Percentiles rank a stretch among this genome's conserved stretches.
phyloP scores from a whole-genome alignment of 1,139 yeast genomes.

The Eremothecium cymbalariae region DNA sequence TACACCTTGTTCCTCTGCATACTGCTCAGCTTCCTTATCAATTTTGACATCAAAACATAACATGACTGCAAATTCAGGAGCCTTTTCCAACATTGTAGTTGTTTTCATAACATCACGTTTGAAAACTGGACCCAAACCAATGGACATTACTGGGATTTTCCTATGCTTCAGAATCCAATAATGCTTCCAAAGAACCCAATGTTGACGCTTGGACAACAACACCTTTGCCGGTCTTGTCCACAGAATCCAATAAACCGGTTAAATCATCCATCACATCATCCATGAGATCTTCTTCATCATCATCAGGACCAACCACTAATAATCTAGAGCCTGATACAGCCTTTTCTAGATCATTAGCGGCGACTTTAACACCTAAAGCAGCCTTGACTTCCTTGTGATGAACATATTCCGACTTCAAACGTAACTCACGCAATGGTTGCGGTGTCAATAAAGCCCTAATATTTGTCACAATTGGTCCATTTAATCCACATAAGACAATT shows the following conservation, averaged over 20 bases:
- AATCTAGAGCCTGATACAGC: slow-evolving; percentile 98
- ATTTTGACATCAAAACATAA: slow-evolving; percentile 94
- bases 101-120: slow-evolving; percentile 98
- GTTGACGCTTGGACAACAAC: slow-evolving; percentile 98
- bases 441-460: slow-evolving; percentile 95
- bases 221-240: slow-evolving; percentile 90
- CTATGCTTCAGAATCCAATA: slow-evolving; percentile 91
- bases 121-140: slow-evolving; percentile 95
- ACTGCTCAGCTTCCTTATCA: slow-evolving; percentile 97
- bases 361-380: slow-evolving; percentile 96
- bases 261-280: slow-evolving; percentile 98
- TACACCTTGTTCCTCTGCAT: slow-evolving; percentile 87
- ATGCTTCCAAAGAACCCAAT: slow-evolving; percentile 93
- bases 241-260: slow-evolving; percentile 89
- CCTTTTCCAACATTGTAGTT: slow-evolving; percentile 90
- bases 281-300: slow-evolving; percentile 94
- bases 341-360: slow-evolving; percentile 94
- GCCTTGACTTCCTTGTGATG: slow-evolving; percentile 98
- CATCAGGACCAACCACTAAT: slow-evolving; percentile 92
- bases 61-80: slow-evolving; percentile 94
- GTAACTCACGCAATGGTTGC: slow-evolving; percentile 92
- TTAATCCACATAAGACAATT: slow-evolving; percentile 91
- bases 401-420: slow-evolving; percentile 87
- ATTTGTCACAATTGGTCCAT: slow-evolving; percentile 97
- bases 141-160: slow-evolving; percentile 99